Base-by-base conservation (phyloP, 345 rosid species). In the Limnanthes douglasii region DNA sequence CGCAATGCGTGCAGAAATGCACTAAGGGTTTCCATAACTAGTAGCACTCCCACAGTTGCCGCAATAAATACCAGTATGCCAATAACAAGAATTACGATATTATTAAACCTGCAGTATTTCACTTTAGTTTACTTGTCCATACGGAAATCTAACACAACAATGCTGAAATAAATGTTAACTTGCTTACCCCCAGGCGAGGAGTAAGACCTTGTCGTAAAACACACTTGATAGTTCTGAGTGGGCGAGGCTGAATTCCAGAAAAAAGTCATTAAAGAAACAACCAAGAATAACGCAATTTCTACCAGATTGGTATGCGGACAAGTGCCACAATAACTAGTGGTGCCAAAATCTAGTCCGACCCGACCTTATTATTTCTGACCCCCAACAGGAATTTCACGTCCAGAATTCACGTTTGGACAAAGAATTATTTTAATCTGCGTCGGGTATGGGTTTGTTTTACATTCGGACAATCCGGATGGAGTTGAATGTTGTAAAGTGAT, bases 141-240 rank as follows among this genome's bases (percentile, higher is more conserved):
- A 28, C 4, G 12, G 13, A 3, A 7, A 3, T 28, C 32, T 4
- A 28, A 28, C 12, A 28, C 13, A 28, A 7, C 6, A 28, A 34
- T 45, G 11, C 10, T 22, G 38, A 30, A 28, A 7, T 24, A 43
- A 15, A 6, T 13, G 14, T 15, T n/a, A 12, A 20, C 5, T 10
- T 4, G 39, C 80, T 53, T 69, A 72, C 86, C 77, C 72, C 70
- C 69, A 66, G 11, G 70, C 63, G 17, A 69, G 66, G 15, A 76
- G 66, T 12, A 72, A 65, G 37, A 76, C 78, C 66, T 72, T 72
- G 56, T 72, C 81, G 11, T 69, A 72, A 43, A 72, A 72, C 16
- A 69, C 86, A 47, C 65, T 66, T 13, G 86, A 72, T 54, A 77
- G 43, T 51, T 77, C 78, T 1, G 81, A 76, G 61, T 72, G 78